Conservation (phyloP, 768 basidiomycete genomes). For the Naganishia kalamii region DNA sequence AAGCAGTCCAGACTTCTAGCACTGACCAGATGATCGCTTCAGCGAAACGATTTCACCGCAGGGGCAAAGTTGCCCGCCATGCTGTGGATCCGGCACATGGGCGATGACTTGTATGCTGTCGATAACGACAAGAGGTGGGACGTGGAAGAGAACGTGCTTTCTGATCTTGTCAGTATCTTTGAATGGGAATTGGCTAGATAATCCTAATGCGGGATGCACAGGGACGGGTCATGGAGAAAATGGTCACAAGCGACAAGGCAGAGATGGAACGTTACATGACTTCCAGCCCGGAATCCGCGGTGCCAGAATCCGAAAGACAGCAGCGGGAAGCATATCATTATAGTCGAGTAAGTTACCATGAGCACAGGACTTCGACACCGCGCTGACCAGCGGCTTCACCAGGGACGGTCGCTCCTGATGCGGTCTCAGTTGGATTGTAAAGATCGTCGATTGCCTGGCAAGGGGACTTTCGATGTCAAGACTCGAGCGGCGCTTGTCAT, state of each 20-base stretch:
- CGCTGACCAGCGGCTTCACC: slow-evolving; percentile 11
- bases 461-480: slow-evolving; percentile 92
- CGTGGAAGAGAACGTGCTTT: slow-evolving; percentile 42
- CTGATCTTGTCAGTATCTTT: slow-evolving; percentile 37
- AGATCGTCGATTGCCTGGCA: slow-evolving; percentile 73
- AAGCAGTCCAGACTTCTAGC: background rate
- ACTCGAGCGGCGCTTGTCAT: slow-evolving; percentile 80
- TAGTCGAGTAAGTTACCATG: slow-evolving; percentile 57
- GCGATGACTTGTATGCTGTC: slow-evolving; percentile 42
- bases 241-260: slow-evolving; percentile 61
- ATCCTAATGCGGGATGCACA: slow-evolving; percentile 38
- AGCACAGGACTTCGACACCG: background rate
- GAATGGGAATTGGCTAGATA: background rate
- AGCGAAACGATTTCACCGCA: slow-evolving; percentile 64
- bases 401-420: slow-evolving; percentile 64
- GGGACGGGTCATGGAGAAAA: slow-evolving; percentile 85
- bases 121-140: slow-evolving; percentile 48
- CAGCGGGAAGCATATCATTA: slow-evolving; percentile 73
- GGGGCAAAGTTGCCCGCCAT: slow-evolving; percentile 73
- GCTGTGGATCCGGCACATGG: slow-evolving; percentile 57
- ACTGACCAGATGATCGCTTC: slow-evolving; percentile 19
- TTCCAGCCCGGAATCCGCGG: slow-evolving; percentile 43
- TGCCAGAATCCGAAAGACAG: slow-evolving; percentile 42
- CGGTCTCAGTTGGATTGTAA: slow-evolving; percentile 90
- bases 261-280: slow-evolving; percentile 56